A percentile compares a stretch with the other conserved stretches of the same genome.
phyloP scores from a whole-genome alignment of 1,284 basidiomycete species.

The Fomitopsis pinicola region DNA sequence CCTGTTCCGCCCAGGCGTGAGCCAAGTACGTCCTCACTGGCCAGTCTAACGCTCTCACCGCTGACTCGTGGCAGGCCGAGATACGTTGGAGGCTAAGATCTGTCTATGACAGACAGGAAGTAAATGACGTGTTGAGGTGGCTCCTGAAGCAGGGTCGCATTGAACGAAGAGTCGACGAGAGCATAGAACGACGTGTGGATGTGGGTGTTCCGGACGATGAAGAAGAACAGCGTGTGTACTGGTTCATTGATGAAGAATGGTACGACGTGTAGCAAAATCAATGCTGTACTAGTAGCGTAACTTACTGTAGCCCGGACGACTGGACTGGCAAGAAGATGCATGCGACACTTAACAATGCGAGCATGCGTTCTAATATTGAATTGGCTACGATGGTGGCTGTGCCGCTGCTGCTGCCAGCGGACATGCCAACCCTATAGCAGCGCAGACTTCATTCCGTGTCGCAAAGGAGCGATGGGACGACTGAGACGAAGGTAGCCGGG shows the following conservation, averaged over 20 bases:
- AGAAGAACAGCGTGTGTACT: constrained; percentile 45
- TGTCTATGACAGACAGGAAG: constrained; percentile 74
- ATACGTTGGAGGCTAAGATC: constrained; percentile 62
- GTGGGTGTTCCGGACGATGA: constrained; percentile 37
- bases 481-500: too few relatives aligned
- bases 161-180: constrained; percentile 27
- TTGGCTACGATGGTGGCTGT: background rate
- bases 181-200: constrained; percentile 1
- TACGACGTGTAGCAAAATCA: constrained; percentile 34
- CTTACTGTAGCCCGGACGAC: background rate
- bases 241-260: constrained; percentile 47
- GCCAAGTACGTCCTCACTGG: constrained; percentile 47
- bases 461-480: background rate
- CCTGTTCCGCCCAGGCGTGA: constrained; percentile 67
- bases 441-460: background rate
- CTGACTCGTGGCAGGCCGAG: constrained; percentile 42
- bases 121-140: constrained; percentile 58
- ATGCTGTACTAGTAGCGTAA: background rate
- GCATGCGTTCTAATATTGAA: background rate
- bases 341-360: too few relatives aligned
- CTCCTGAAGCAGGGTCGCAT: constrained; percentile 49
- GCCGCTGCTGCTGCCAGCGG: background rate
- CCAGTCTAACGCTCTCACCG: background rate
- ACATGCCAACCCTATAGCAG: background rate
- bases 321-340: background rate